These are phyloP conservation scores for Chlamydomonas sp. DNA, from an alignment of 139 green algal genomes.

Conservation along the genomic window DNA sequence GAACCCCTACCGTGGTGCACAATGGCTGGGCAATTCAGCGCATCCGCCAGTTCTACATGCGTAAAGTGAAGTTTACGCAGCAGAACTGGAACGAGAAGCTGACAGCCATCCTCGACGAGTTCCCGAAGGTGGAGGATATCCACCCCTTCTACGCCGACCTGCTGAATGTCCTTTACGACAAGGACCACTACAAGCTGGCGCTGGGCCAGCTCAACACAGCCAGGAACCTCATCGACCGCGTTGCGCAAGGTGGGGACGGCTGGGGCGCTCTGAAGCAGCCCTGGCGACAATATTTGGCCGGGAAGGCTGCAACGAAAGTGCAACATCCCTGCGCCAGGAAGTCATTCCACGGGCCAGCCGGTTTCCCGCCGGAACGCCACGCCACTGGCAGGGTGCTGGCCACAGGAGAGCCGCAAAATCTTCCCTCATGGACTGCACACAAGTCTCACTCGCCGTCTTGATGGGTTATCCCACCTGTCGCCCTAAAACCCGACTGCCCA, in stretches of 20 bases:
- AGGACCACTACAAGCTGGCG: slow-evolving; percentile 99
- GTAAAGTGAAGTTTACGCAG: slow-evolving; percentile 97
- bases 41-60: slow-evolving; percentile 99
- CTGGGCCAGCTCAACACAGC: slow-evolving; percentile 97
- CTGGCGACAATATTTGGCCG: neutral
- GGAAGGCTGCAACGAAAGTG: too few species aligned
- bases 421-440: too few species aligned
- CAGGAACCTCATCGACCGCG: slow-evolving; percentile 92
- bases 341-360: too few species aligned
- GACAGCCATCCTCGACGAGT: slow-evolving; percentile 94
- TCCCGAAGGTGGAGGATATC: slow-evolving; percentile 98
- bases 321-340: too few species aligned
- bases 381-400: too few species aligned
- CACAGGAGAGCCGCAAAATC: too few species aligned
- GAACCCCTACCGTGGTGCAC: slow-evolving; percentile 98
- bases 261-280: neutral
- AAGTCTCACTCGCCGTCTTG: too few species aligned
- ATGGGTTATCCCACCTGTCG: neutral
- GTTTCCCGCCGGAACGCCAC: too few species aligned
- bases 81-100: slow-evolving; percentile 96
- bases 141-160: slow-evolving; percentile 99
- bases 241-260: slow-evolving; percentile 80
- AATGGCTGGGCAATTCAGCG: slow-evolving; percentile 95
- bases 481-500: neutral
- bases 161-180: slow-evolving; percentile 99